Evolutionary conservation across 768 basidiomycete genomes (phyloP).

Genomic region (Hortiboletus campestris): DNA sequence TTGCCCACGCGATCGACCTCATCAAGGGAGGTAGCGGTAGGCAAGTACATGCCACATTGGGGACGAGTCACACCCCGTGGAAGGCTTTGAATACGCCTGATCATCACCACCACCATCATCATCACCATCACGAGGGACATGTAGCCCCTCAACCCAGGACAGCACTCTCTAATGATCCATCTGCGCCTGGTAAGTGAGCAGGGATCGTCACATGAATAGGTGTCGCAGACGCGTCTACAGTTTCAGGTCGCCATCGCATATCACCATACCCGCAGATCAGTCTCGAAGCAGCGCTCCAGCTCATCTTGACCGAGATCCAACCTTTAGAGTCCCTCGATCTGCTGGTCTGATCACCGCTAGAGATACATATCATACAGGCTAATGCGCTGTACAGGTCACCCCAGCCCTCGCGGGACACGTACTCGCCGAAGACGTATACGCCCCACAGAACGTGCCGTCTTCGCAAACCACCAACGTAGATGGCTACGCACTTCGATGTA

Average conservation of each 20-base stretch:
- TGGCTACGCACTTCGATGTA: conserved; percentile 81
- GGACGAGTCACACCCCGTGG: conserved; percentile 25
- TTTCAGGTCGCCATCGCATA: conserved; percentile 64
- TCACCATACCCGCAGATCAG: conserved; percentile 77
- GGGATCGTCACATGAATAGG: not conserved
- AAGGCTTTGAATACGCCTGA: conserved; percentile 23
- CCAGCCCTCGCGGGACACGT: conserved; percentile 61
- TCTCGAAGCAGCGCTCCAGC: conserved; percentile 59
- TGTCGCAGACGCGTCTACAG: conserved; percentile 34
- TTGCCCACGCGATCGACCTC: conserved; percentile 71
- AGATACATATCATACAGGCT: not conserved
- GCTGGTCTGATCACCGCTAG: conserved; percentile 35
- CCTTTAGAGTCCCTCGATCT: conserved; percentile 40
- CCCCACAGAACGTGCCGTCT: conserved; percentile 61
- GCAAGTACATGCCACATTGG: conserved; percentile 52
- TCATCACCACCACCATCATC: conserved; percentile 25
- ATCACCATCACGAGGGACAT: conserved; percentile 42
- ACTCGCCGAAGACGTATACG: conserved; percentile 72
- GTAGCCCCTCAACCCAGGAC: conserved; percentile 54
- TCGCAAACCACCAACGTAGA: conserved; percentile 80
- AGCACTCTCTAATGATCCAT: conserved; percentile 65
- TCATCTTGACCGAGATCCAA: conserved; percentile 50
- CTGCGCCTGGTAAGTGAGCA: conserved; percentile 53
- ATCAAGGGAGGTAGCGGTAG: conserved; percentile 66
- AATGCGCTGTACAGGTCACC: conserved; percentile 48